phyloP scores from a whole-genome alignment of 257 asterid species.

The Solanum appendiculatum region DNA sequence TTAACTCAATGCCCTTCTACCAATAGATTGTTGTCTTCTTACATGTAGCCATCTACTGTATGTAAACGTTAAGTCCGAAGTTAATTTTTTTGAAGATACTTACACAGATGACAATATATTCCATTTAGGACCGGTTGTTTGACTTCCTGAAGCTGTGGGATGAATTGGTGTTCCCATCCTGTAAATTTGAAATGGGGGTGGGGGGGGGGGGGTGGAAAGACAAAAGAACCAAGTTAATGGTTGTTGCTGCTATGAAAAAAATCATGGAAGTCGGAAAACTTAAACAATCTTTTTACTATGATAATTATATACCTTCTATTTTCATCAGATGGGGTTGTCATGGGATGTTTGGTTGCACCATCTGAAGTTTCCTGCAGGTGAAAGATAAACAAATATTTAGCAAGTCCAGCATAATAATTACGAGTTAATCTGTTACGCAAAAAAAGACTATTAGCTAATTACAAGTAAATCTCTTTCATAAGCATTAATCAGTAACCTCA shows the following conservation, averaged over 20 bases:
- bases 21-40: not conserved
- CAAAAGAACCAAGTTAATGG: not conserved
- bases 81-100: constrained; percentile 12
- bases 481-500: not conserved
- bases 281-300: not conserved
- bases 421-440: not conserved
- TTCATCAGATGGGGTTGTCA: constrained; percentile 40
- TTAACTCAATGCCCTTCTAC: not conserved
- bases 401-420: not conserved
- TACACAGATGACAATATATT: constrained; percentile 64
- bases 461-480: not conserved
- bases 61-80: not conserved
- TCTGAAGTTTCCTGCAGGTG: constrained; percentile 26
- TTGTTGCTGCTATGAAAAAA: not conserved
- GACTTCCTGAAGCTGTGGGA: constrained; percentile 42
- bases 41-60: not conserved
- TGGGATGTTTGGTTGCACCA: constrained; percentile 23
- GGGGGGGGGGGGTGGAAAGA: too few relatives aligned
- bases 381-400: not conserved
- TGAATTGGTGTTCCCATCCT: constrained; percentile 46
- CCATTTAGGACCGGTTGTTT: constrained; percentile 66
- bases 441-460: not conserved
- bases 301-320: constrained; percentile 30
- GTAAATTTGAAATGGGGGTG: constrained; percentile 10
- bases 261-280: not conserved